These are phyloP conservation scores for Steccherinum ochraceum DNA, from an alignment of 768 basidiomycete species.

Conservation along the genomic window DNA sequence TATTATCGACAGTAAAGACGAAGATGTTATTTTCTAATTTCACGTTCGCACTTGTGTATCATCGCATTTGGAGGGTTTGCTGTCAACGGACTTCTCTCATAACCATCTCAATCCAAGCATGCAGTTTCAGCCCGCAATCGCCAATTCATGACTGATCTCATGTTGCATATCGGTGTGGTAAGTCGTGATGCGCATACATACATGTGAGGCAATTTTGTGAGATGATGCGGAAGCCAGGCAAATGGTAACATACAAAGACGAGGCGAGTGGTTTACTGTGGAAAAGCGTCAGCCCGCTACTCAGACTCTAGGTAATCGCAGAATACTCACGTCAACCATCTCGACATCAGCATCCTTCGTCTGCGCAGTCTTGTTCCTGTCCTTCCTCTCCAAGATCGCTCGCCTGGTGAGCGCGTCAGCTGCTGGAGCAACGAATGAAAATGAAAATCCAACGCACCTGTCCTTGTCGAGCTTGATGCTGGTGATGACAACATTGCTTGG, in stretches of 20 bases:
- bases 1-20: slow-evolving; percentile 81
- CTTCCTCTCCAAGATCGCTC: slow-evolving; percentile 84
- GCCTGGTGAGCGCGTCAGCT: slow-evolving; percentile 35
- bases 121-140: slow-evolving; percentile 10
- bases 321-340: slow-evolving; percentile 72
- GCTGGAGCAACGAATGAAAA: too few relatives aligned
- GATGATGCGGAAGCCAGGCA: slow-evolving; percentile 23
- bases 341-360: slow-evolving; percentile 52
- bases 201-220: slow-evolving; percentile 53
- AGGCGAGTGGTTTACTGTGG: slow-evolving; percentile 6
- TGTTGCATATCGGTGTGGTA: slow-evolving; percentile 46
- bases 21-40: slow-evolving; percentile 85
- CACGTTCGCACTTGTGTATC: too few relatives aligned
- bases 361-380: slow-evolving; percentile 60
- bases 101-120: too few relatives aligned
- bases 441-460: slow-evolving; percentile 44
- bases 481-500: slow-evolving; percentile 96
- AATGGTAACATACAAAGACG: slow-evolving; percentile 20
- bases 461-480: slow-evolving; percentile 89
- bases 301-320: not conserved
- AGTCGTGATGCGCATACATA: slow-evolving; percentile 53
- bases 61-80: too few relatives aligned
- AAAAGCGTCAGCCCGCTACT: slow-evolving; percentile 6
- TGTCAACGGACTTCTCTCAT: too few relatives aligned
- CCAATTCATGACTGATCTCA: slow-evolving; percentile 22